Conservation (phyloP, 139 green algal genomes). For the Chlamydomonas sp. region DNA sequence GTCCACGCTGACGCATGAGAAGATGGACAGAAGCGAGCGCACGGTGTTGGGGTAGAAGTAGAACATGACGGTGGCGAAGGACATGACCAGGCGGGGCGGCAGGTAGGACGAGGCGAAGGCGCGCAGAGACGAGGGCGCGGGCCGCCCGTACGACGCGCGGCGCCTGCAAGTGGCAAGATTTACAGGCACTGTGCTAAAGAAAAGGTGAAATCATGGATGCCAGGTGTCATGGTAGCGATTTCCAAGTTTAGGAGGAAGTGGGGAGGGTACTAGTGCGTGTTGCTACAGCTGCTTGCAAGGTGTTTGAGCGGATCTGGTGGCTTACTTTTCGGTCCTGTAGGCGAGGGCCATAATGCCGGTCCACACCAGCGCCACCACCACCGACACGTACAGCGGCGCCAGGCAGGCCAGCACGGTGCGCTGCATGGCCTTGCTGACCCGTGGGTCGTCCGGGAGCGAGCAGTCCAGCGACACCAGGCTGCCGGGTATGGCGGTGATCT, state of each 20-base stretch:
- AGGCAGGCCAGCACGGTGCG: conserved; percentile 4
- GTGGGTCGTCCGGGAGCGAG: background rate
- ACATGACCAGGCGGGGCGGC: conserved; percentile 14
- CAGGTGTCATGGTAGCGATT: too few relatives aligned
- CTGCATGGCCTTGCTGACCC: conserved; percentile 10
- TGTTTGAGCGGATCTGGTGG: background rate
- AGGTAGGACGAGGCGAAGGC: background rate
- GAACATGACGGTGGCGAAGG: conserved; percentile 34
- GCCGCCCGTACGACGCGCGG: too few relatives aligned
- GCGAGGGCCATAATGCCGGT: background rate
- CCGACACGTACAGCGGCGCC: conserved; percentile 14
- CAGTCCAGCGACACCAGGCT: conserved; percentile 11
- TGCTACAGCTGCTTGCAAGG: too few relatives aligned
- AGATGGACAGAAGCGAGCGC: conserved; percentile 24
- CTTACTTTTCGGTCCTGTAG: background rate
- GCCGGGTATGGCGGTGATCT: conserved; percentile 19
- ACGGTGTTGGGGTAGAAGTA: conserved; percentile 41
- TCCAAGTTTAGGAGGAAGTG: too few relatives aligned
- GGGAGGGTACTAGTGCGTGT: too few relatives aligned
- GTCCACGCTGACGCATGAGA: conserved; percentile 17
- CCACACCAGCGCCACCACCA: background rate
- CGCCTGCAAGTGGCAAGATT: too few relatives aligned
- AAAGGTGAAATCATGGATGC: too few relatives aligned
- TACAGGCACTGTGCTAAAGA: too few relatives aligned
- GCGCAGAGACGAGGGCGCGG: background rate